Evolutionary conservation across 768 basidiomycete genomes (phyloP), one percentile per base, ranked within the genome.

Genomic region (Kwoniella dendrophila): DNA sequence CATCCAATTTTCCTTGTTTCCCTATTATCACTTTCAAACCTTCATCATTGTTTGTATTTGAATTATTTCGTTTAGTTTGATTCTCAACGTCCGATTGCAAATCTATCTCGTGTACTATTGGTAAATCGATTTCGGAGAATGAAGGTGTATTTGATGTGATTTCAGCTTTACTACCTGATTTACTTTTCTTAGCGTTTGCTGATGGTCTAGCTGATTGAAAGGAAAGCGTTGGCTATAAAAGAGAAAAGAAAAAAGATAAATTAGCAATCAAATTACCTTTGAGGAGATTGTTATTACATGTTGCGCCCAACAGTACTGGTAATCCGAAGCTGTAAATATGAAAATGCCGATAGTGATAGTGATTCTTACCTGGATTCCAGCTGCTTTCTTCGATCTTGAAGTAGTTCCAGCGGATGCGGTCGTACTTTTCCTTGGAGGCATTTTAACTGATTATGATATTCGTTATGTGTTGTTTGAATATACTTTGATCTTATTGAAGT

Each of bases 1-100:
- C 81, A 47, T 85, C 76, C 34, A 76, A 53, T 50, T 62, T 56
- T 32, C 62, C 56, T 38, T 64, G 43, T 16, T 49, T 24, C 48
- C 54, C 53, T 24, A n/a, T n/a, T n/a, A n/a, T n/a, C n/a, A n/a
- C n/a, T n/a, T n/a, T n/a, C n/a, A n/a, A n/a, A n/a, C 27, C 67
- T 7, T 41, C 53, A n/a, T 54, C 48, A 12, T 24, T 22, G 10
- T 2, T 47, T 20, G 41, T 5, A 8, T 43, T 43, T 5, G 22
- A 27, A 45, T 45, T 12, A 22, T 38, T 20, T 14, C 12, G n/a
- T 44, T 44, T 26, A 16, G 22, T 32, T 16, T 10, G 6, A 29
- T 10, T 12, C 12, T 11, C 34, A 56, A 43, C 6, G 3, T 24
- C 29, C 10, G 40, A 14, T 30, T 56, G 27, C 20, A 30, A 24